Percentiles rank a stretch among this genome's conserved stretches.
These are phyloP conservation scores for Syzygium aromaticum DNA, from an alignment of 345 rosid species.

Conservation along the genomic window DNA sequence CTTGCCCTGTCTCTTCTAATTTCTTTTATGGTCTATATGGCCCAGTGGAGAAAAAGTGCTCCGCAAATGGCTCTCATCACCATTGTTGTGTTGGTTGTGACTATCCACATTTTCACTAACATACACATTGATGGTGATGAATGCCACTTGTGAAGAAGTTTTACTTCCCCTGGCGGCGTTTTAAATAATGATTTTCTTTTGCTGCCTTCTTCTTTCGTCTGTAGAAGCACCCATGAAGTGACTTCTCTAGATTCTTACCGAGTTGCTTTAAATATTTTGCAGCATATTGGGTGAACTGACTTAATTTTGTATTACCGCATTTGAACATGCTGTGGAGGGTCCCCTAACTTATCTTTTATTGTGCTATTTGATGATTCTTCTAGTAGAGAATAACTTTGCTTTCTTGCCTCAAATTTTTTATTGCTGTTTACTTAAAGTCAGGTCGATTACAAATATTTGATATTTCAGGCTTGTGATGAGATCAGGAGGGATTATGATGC, in stretches of 20 bases:
- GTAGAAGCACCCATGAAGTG: neutral
- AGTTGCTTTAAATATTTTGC: neutral
- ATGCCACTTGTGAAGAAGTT: neutral
- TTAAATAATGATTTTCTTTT: neutral
- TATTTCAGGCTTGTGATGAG: conserved; percentile 63
- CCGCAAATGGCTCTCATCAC: neutral
- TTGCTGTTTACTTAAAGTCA: neutral
- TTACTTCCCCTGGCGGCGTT: neutral
- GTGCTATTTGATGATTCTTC: neutral
- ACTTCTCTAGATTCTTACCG: neutral
- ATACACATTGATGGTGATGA: neutral
- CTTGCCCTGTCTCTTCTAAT: neutral
- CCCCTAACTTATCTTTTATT: neutral
- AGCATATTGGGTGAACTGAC: neutral
- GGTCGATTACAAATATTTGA: neutral
- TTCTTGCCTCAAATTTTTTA: neutral
- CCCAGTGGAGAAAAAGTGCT: neutral
- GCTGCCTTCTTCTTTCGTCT: neutral
- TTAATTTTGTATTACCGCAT: neutral
- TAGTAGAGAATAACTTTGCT: neutral
- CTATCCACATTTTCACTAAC: neutral
- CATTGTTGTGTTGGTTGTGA: neutral
- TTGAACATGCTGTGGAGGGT: neutral
- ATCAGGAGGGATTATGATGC: conserved; percentile 67
- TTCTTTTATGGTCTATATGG: neutral